Evolutionary conservation across 495 filamentous ascomycete genomes (phyloP).

Genomic region (Podospora australis): DNA sequence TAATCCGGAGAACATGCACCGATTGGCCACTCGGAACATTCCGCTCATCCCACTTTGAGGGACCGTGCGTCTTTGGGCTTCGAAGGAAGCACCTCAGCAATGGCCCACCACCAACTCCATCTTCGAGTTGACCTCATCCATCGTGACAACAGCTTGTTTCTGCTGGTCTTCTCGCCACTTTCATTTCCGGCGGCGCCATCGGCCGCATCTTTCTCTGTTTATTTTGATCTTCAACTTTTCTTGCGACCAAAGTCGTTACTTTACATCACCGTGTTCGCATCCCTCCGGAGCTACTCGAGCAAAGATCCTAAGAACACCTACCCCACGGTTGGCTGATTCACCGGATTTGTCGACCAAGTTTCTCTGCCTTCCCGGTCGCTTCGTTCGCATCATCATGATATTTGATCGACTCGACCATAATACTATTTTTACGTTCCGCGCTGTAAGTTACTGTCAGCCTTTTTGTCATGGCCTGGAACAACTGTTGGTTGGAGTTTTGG

Average conservation of each 20-base stretch:
- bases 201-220: not conserved
- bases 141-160: slow-evolving; percentile 7
- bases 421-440: slow-evolving; percentile 14
- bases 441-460: no score
- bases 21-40: slow-evolving; percentile 19
- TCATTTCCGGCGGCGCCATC: not conserved
- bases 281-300: no score
- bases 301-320: not conserved
- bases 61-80: not conserved
- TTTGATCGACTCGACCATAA: slow-evolving; percentile 12
- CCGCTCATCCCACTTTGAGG: slow-evolving; percentile 14
- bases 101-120: slow-evolving; percentile 10
- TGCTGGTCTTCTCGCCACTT: not conserved
- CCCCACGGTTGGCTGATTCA: not conserved
- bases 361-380: not conserved
- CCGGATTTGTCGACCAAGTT: not conserved
- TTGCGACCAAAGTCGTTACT: not conserved
- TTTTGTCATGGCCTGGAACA: no score
- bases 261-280: not conserved
- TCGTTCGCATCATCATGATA: slow-evolving; percentile 25
- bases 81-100: not conserved
- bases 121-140: slow-evolving; percentile 9
- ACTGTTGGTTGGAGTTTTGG: no score
- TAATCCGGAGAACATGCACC: not conserved
- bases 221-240: not conserved